A percentile compares a stretch with the other conserved stretches of the same genome.
Conservation (phyloP, 495 filamentous ascomycete species). For the Penicillium argentinense region DNA sequence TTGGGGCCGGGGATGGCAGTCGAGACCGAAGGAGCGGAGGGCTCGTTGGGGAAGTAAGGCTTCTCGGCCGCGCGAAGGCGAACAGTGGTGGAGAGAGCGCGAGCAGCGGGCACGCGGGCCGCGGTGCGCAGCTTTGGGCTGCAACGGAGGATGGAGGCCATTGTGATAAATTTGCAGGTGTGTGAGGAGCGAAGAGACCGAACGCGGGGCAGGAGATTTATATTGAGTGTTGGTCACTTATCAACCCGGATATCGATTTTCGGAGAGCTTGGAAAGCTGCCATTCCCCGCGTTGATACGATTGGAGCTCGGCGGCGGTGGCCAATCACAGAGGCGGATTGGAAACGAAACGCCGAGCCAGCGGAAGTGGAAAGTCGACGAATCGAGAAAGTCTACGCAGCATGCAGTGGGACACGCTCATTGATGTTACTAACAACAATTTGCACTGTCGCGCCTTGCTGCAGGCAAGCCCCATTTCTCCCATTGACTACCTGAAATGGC, state of each 20-base stretch:
- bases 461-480: not conserved
- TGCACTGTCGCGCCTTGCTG: not conserved
- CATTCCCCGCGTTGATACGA: conserved; percentile 24
- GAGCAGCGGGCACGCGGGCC: conserved; percentile 37
- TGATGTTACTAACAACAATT: conserved; percentile 3
- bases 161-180: conserved; percentile 22
- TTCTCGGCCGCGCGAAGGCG: conserved; percentile 44
- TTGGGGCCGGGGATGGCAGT: conserved; percentile 84
- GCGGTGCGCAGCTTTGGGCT: conserved; percentile 41
- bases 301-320: conserved; percentile 20
- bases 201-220: conserved; percentile 24
- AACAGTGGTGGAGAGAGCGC: conserved; percentile 43
- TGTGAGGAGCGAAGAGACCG: conserved; percentile 4
- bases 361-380: conserved; percentile 10
- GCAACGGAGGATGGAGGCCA: conserved; percentile 47
- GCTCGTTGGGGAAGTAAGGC: conserved; percentile 71
- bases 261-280: conserved; percentile 14
- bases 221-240: too few species aligned
- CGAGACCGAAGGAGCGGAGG: conserved; percentile 67
- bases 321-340: conserved; percentile 14
- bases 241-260: not conserved
- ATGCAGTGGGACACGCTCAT: conserved; percentile 2
- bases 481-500: not conserved
- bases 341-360: conserved; percentile 23
- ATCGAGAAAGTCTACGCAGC: conserved; percentile 31